A percentile compares a stretch with the other conserved stretches of the same genome.
phyloP scores from a whole-genome alignment of 2,329 filamentous ascomycete species.

The Plectosphaerella sp. region DNA sequence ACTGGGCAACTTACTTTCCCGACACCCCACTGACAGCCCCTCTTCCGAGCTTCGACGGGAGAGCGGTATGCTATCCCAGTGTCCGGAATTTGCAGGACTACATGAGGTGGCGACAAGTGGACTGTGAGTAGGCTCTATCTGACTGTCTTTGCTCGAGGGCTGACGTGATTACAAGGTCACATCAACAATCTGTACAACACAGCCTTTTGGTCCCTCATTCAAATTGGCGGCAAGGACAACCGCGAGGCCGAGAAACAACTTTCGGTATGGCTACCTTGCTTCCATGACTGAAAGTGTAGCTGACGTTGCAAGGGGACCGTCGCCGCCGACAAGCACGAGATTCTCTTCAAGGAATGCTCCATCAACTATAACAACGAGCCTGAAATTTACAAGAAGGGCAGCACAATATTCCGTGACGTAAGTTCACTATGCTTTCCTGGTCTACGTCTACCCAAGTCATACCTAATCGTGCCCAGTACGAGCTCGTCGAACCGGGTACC shows the following conservation, averaged over 20 bases:
- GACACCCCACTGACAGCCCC: conserved; percentile 66
- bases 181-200: conserved; percentile 99
- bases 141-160: not conserved
- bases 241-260: conserved; percentile 78
- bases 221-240: conserved; percentile 68
- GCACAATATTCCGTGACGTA: conserved; percentile 80
- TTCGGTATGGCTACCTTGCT: conserved; percentile 44
- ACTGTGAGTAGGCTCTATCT: conserved; percentile 59
- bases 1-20: conserved; percentile 75
- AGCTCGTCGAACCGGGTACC: conserved; percentile 57
- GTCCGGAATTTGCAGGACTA: conserved; percentile 84
- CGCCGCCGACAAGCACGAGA: conserved; percentile 89
- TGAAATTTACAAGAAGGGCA: conserved; percentile 91
- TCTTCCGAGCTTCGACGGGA: conserved; percentile 86
- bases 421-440: conserved; percentile 19
- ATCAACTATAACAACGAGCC: conserved; percentile 98
- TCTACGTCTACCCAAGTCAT: not conserved
- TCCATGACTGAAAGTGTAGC: not conserved
- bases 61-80: conserved; percentile 85
- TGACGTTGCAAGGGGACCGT: conserved; percentile 63
- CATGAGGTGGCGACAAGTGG: conserved; percentile 93
- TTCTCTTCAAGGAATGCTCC: conserved; percentile 79
- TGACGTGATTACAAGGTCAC: conserved; percentile 56
- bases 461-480: conserved; percentile 47
- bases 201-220: conserved; percentile 86